phyloP scores from a whole-genome alignment of 2,329 filamentous ascomycete species.

The Raffaelea ambrosiae region DNA sequence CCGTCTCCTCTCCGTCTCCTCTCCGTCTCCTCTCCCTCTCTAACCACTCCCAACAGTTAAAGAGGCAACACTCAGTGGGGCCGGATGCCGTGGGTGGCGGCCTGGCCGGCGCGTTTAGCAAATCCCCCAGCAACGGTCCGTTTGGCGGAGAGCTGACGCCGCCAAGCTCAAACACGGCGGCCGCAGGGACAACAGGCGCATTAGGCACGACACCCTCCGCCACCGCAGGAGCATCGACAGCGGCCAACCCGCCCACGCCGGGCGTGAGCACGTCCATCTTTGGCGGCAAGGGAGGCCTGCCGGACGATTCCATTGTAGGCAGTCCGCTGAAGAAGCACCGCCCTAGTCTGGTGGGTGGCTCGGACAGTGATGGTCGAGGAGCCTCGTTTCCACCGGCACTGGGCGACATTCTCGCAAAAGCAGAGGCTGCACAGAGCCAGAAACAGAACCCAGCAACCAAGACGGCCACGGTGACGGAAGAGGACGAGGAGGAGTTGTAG shows the following conservation, averaged over 20 bases:
- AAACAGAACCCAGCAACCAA: neutral
- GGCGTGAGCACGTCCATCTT: constrained; percentile 19
- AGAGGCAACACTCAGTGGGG: constrained; percentile 70
- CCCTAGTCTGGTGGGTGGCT: constrained; percentile 43
- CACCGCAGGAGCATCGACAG: constrained; percentile 15
- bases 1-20: constrained; percentile 8
- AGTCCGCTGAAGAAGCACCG: constrained; percentile 72
- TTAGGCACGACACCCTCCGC: too few relatives aligned
- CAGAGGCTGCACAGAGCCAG: constrained; percentile 21
- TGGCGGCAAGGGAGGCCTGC: constrained; percentile 33
- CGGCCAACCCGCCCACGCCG: constrained; percentile 11
- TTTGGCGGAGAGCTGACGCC: constrained; percentile 29
- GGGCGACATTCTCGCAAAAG: constrained; percentile 31
- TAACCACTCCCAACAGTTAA: constrained; percentile 45
- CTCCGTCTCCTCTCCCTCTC: constrained; percentile 8
- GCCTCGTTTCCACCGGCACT: constrained; percentile 26
- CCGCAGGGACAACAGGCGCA: neutral
- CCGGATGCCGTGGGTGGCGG: constrained; percentile 40
- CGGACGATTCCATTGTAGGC: constrained; percentile 44
- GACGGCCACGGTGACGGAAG: neutral
- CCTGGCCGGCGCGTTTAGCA: constrained; percentile 30
- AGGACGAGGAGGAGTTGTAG: constrained; percentile 8
- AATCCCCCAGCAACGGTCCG: constrained; percentile 36
- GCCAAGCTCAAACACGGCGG: constrained; percentile 22
- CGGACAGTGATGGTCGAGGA: neutral